Conservation (phyloP, 257 asterid species). For the Solanum lycopersicoides region DNA sequence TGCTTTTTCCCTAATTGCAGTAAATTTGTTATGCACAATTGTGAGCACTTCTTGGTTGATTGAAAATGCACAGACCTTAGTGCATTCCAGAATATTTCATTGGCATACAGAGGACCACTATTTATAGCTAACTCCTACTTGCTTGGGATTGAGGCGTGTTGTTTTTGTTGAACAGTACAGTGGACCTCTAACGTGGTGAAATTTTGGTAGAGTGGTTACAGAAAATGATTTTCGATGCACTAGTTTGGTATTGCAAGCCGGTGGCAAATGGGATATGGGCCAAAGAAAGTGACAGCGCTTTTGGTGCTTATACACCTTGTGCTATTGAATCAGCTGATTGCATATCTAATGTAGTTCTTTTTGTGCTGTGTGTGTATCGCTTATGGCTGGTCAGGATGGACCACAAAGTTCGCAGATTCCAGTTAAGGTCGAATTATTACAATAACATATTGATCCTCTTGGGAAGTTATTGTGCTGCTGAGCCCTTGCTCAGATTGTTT, state of each 20-base stretch:
- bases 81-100: background rate
- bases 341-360: constrained; percentile 45
- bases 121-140: background rate
- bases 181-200: background rate
- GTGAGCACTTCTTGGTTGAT: background rate
- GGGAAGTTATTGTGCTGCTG: constrained; percentile 54
- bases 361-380: constrained; percentile 51
- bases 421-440: constrained; percentile 48
- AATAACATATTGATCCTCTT: constrained; percentile 43
- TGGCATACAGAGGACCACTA: background rate
- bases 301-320: constrained; percentile 83
- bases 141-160: background rate
- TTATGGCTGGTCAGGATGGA: constrained; percentile 39
- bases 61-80: background rate
- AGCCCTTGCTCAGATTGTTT: constrained; percentile 52
- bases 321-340: constrained; percentile 54
- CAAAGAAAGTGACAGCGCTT: constrained; percentile 38
- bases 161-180: background rate
- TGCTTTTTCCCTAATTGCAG: background rate
- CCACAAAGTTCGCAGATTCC: constrained; percentile 29
- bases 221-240: constrained; percentile 44
- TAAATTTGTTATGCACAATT: background rate
- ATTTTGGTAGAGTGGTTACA: background rate
- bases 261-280: constrained; percentile 57
- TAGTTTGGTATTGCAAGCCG: constrained; percentile 79